These are phyloP conservation scores for Metschnikowia colocasiae DNA, from an alignment of 805 yeast genomes.

Conservation along the genomic window DNA sequence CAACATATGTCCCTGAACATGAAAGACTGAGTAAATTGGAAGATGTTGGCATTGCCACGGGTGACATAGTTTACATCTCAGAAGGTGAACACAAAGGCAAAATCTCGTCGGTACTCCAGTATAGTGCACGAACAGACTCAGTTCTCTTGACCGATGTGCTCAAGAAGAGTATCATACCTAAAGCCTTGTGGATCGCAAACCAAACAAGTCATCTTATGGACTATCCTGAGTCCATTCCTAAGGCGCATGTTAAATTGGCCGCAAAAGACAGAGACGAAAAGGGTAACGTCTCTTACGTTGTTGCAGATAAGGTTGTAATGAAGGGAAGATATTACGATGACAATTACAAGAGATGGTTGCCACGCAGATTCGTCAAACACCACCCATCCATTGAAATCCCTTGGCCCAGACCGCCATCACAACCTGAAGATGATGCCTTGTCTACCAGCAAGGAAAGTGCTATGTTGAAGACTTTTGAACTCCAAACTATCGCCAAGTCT, in stretches of 20 bases:
- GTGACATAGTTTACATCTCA: constrained; percentile 72
- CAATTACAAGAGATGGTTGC: constrained; percentile 67
- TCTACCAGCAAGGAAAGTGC: constrained; percentile 57
- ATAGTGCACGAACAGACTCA: constrained; percentile 58
- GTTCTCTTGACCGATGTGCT: constrained; percentile 67
- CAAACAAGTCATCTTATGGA: constrained; percentile 70
- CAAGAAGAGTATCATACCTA: constrained; percentile 64
- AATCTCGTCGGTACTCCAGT: constrained; percentile 61
- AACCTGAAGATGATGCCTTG: constrained; percentile 51
- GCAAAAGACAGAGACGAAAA: constrained; percentile 69
- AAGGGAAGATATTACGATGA: constrained; percentile 71
- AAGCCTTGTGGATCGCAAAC: constrained; percentile 65
- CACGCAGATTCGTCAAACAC: constrained; percentile 71
- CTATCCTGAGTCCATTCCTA: constrained; percentile 60
- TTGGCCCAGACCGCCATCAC: constrained; percentile 74
- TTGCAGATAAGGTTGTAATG: constrained; percentile 68
- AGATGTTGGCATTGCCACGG: constrained; percentile 62
- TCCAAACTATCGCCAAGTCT: constrained; percentile 59
- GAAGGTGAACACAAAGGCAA: constrained; percentile 74
- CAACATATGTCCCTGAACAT: constrained; percentile 18
- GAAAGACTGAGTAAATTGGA: constrained; percentile 42
- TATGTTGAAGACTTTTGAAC: constrained; percentile 70
- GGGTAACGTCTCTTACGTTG: constrained; percentile 65
- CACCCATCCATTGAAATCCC: constrained; percentile 72
- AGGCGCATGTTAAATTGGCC: constrained; percentile 65